phyloP scores from a whole-genome alignment of 2,329 filamentous ascomycete species.

The Ophiocordyceps camponoti-floridani region DNA sequence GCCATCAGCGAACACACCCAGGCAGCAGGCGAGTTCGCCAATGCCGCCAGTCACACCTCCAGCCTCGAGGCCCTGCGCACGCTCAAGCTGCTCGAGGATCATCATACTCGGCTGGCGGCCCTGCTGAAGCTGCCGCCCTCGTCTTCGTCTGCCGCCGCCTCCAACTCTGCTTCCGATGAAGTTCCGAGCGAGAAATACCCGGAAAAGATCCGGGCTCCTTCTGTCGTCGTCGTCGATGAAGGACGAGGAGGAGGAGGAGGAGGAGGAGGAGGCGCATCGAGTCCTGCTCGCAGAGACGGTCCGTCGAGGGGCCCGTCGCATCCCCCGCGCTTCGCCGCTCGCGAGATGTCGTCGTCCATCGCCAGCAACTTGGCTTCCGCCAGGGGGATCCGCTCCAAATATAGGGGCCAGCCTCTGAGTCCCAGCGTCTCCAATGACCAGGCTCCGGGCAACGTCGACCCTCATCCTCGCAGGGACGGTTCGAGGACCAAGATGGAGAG shows the following conservation, averaged over 20 bases:
- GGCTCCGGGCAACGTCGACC: constrained; percentile 50
- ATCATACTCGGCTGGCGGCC: constrained; percentile 70
- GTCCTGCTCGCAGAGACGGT: constrained; percentile 3
- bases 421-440: constrained; percentile 61
- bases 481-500: constrained; percentile 35
- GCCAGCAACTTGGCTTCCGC: constrained; percentile 78
- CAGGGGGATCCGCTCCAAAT: constrained; percentile 53
- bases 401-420: constrained; percentile 48
- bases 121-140: constrained; percentile 54
- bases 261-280: not conserved
- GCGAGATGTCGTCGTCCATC: constrained; percentile 65
- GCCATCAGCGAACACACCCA: constrained; percentile 78
- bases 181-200: constrained; percentile 9
- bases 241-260: not conserved
- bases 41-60: constrained; percentile 55
- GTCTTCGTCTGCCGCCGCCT: constrained; percentile 5
- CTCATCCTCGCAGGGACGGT: constrained; percentile 30
- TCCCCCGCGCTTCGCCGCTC: constrained; percentile 34
- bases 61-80: constrained; percentile 63
- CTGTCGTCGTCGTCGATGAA: not conserved
- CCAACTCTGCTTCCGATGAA: constrained; percentile 4
- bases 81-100: constrained; percentile 66
- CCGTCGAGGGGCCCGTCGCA: constrained; percentile 15
- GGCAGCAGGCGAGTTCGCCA: constrained; percentile 76
- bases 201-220: not conserved